These are phyloP conservation scores for Agaricales sp. DNA, from an alignment of 1,284 basidiomycete species.

Conservation along the genomic window DNA sequence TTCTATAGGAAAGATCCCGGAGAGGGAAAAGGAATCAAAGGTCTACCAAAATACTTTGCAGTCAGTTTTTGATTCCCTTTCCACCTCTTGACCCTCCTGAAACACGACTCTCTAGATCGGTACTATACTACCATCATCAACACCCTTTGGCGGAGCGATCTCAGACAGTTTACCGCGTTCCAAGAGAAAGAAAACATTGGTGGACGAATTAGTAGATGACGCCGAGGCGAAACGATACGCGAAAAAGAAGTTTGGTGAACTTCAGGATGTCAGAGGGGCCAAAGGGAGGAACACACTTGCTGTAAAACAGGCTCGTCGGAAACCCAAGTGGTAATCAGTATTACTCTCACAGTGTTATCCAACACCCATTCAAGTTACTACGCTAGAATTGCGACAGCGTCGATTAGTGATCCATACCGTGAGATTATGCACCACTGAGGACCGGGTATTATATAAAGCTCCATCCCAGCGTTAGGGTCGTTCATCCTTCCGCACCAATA, in stretches of 20 bases:
- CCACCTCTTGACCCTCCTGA: slow-evolving; percentile 9
- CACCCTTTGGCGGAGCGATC: slow-evolving; percentile 68
- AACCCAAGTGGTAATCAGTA: slow-evolving; percentile 55
- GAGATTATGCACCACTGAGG: too few species aligned
- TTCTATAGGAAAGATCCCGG: slow-evolving; percentile 85
- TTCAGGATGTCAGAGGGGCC: slow-evolving; percentile 64
- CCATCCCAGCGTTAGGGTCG: too few species aligned
- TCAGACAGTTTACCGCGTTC: slow-evolving; percentile 60
- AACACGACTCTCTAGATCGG: slow-evolving; percentile 57
- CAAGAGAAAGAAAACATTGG: slow-evolving; percentile 70
- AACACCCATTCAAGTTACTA: too few species aligned
- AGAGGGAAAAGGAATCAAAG: slow-evolving; percentile 78
- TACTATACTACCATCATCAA: slow-evolving; percentile 68
- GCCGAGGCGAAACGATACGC: slow-evolving; percentile 81
- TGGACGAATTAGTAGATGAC: slow-evolving; percentile 86
- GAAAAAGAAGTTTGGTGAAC: slow-evolving; percentile 87
- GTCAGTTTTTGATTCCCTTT: slow-evolving; percentile 32
- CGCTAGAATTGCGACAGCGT: not conserved
- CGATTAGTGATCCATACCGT: too few species aligned
- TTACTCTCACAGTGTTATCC: not conserved
- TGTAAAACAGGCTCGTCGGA: slow-evolving; percentile 53
- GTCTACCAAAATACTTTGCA: slow-evolving; percentile 83
- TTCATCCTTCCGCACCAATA: not conserved
- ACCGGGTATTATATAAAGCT: too few species aligned
- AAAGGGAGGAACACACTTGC: slow-evolving; percentile 68